Base-by-base conservation (phyloP, 306 rosid genomes). In the Trifolium subterraneum region DNA sequence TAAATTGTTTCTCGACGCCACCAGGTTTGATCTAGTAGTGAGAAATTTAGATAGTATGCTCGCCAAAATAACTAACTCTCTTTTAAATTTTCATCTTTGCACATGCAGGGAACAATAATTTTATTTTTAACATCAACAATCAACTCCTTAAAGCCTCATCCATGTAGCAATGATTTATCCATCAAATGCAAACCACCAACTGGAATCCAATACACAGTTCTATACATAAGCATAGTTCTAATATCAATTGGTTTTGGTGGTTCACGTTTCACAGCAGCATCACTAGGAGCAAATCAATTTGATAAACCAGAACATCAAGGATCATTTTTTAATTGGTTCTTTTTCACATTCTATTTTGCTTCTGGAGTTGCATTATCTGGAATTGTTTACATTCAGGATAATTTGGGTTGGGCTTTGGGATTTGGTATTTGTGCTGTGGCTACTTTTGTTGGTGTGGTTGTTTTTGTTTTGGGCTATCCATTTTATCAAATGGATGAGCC, bases 291-390 rank as follows among this genome's bases (percentile, higher is more conserved):
- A 39, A 78, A 65, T 36, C 91, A 85, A 16, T 87, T 80, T 7
- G 82, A 85, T 2, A 71, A 81, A 50, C 64, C 66, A 0, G 54
- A 83, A 52, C 63, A 78, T 11, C 84, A 60, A 4, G 79, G 42
- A 2, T 7, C 8, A 13, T 88, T 87, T 74, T 87, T 85, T 66
- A 85, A 83, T 70, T 85, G 89, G 89, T 87, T 36, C 72, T 85
- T 85, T 70, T 60, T 85, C 22, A 29, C 79, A 1, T 1, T 58
- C 23, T 80, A 75, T 51, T 0, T 54, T 10, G 19, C 68, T 5
- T 18, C 83, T 38, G 10, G 79, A 2, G 36, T 39, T 18, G 74
- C 79, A 33, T 5, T 39, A 9, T 78, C 83, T 3, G 76, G 54
- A 44, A 13, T 83, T 73, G 77, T 87, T 5, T 85, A 83, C 47